phyloP scores from a whole-genome alignment of 2,329 filamentous ascomycete species.

The Calonectria hawksworthii region DNA sequence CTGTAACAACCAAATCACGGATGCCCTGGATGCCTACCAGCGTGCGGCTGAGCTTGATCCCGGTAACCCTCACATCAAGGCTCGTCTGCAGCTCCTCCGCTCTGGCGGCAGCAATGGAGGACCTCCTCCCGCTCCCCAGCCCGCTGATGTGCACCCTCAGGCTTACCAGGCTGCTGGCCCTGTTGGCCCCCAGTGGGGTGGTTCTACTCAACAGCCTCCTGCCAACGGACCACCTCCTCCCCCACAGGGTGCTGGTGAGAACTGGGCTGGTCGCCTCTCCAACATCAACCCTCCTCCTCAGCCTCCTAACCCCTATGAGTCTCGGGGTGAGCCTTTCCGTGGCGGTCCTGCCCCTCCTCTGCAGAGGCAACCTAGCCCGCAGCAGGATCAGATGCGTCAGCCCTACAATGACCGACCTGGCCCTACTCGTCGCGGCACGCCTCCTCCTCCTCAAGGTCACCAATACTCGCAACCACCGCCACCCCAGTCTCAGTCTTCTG shows the following conservation, averaged over 20 bases:
- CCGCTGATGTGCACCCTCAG: slow-evolving; percentile 95
- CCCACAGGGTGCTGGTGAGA: slow-evolving; percentile 68
- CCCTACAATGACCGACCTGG: slow-evolving; percentile 69
- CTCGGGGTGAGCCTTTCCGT: slow-evolving; percentile 76
- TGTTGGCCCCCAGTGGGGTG: slow-evolving; percentile 91
- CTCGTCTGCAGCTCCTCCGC: slow-evolving; percentile 88
- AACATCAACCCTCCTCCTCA: slow-evolving; percentile 84
- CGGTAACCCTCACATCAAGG: slow-evolving; percentile 94
- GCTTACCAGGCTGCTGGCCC: slow-evolving; percentile 89
- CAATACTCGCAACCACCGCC: slow-evolving; percentile 65
- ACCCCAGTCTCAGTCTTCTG: slow-evolving; percentile 64
- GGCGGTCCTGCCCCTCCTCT: slow-evolving; percentile 76
- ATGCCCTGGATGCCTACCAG: slow-evolving; percentile 96
- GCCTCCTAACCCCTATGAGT: slow-evolving; percentile 86
- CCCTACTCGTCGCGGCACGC: slow-evolving; percentile 64
- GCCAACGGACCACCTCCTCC: slow-evolving; percentile 73
- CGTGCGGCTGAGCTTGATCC: slow-evolving; percentile 95
- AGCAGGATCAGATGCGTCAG: slow-evolving; percentile 74
- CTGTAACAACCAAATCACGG: slow-evolving; percentile 98
- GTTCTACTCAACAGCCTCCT: slow-evolving; percentile 72
- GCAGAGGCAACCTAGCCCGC: slow-evolving; percentile 81
- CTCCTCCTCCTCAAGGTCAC: slow-evolving; percentile 65
- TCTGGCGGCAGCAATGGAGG: slow-evolving; percentile 82
- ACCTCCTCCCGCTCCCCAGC: slow-evolving; percentile 84
- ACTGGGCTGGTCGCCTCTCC: slow-evolving; percentile 76